Evolutionary conservation across 768 basidiomycete species (phyloP).

Genomic region (Pleurotus djamor): DNA sequence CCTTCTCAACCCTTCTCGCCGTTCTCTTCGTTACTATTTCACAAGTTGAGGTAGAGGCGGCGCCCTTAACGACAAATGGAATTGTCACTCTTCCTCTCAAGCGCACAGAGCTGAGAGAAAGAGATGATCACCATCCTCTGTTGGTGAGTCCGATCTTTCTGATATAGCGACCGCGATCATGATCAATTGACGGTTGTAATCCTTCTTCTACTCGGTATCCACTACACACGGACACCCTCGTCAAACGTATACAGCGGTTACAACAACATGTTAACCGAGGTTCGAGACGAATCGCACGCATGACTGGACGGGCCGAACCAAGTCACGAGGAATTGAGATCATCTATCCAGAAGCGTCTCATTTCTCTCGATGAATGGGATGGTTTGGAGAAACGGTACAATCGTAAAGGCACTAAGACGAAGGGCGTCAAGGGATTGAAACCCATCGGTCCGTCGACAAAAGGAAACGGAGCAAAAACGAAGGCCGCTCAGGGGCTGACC

Average conservation of each 20-base stretch:
- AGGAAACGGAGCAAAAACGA: background rate
- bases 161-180: background rate
- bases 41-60: constrained; percentile 32
- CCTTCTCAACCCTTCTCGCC: constrained; percentile 51
- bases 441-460: background rate
- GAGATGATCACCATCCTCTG: constrained; percentile 25
- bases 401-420: background rate
- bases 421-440: background rate
- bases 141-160: constrained; percentile 26
- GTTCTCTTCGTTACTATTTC: constrained; percentile 44
- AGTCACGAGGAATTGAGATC: constrained; percentile 29
- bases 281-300: constrained; percentile 50
- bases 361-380: constrained; percentile 23
- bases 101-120: constrained; percentile 26
- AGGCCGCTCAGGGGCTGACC: background rate
- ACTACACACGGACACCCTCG: background rate
- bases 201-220: background rate
- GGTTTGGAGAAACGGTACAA: constrained; percentile 16
- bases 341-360: constrained; percentile 38
- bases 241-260: background rate
- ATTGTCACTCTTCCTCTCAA: constrained; percentile 42
- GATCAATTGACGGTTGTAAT: background rate
- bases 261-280: constrained; percentile 62
- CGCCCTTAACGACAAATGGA: constrained; percentile 31
- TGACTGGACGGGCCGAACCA: constrained; percentile 48